These are phyloP conservation scores for Helotiales sp. DNA, from an alignment of 2,329 filamentous ascomycete genomes.

Conservation along the genomic window DNA sequence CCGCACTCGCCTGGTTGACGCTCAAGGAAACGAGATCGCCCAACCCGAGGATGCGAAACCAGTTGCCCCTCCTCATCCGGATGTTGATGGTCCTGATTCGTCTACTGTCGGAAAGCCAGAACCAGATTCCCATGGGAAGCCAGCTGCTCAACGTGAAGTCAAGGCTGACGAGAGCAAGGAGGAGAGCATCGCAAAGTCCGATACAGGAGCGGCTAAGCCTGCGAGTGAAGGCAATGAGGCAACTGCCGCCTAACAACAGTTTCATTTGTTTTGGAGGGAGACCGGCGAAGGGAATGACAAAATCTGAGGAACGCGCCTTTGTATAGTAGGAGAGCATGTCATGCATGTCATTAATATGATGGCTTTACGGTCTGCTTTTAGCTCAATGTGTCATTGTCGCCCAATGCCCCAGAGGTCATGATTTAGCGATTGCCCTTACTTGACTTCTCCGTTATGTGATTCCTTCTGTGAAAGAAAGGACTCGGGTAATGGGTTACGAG, in stretches of 20 bases:
- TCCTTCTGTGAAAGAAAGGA: too few relatives aligned
- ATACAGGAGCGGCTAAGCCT: slow-evolving; percentile 57
- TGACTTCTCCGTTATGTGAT: too few relatives aligned
- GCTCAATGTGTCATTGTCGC: neutral
- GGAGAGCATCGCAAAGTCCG: slow-evolving; percentile 56
- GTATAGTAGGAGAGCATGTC: slow-evolving; percentile 10
- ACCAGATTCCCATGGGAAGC: slow-evolving; percentile 48
- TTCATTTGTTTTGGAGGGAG: slow-evolving; percentile 30
- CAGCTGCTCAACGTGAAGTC: slow-evolving; percentile 46
- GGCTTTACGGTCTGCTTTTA: slow-evolving; percentile 8
- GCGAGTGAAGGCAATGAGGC: slow-evolving; percentile 68
- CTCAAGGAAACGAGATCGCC: slow-evolving; percentile 74
- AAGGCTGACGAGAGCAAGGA: slow-evolving; percentile 62
- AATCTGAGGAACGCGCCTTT: slow-evolving; percentile 13
- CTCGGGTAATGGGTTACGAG: too few relatives aligned
- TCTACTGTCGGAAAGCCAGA: slow-evolving; percentile 56
- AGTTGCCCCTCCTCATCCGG: slow-evolving; percentile 44
- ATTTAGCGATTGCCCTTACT: too few relatives aligned
- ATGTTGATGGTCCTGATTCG: slow-evolving; percentile 61
- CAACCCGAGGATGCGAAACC: slow-evolving; percentile 29
- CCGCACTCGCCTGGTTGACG: slow-evolving; percentile 83
- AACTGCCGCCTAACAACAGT: slow-evolving; percentile 36
- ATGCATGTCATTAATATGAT: slow-evolving; percentile 5
- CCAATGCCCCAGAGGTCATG: too few relatives aligned
- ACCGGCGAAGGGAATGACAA: slow-evolving; percentile 6